Base-by-base conservation (phyloP, 805 yeast species). In the Huiozyma sinensis region DNA sequence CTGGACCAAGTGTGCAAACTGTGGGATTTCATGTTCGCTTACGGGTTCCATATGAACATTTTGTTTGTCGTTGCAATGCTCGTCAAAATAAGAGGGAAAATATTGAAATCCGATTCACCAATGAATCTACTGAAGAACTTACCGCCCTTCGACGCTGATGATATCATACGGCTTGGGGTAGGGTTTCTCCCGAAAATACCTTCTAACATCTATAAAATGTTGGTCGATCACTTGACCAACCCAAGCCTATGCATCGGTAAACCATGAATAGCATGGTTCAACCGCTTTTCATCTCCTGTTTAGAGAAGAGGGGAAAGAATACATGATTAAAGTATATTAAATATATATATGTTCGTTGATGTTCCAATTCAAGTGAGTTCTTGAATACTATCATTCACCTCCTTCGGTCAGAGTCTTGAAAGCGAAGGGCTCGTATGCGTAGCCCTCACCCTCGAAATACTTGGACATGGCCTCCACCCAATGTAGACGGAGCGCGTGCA, bases 401-500 rank as follows among this genome's bases (percentile, higher is more conserved):
- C 24, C 24, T 17, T 17, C 39, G 11, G 37, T 36, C 12, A 42
- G 11, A 32, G 40, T 12, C 7, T 65, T 61, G 49, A 90, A 88
- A 4, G 81, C 75, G 60, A 87, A 92, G n/a, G 98, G 97, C 51
- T 76, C 80, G 61, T 85, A 92, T 6, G 89, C 78, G 52, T 78
- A 72, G 48, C 99, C 99, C 64, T 90, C 97, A 63, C 99, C 99
- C 60, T 84, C 92, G 58, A 89, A 92, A 68, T 83, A 94, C 70
- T 92, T 92, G 49, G 96, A 87, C 99, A 92, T 92, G 28, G 96
- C 82, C 69, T 92, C 99, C 50, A 92, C 98, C 99, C 99, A 92
- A 64, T 92, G 98, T 60, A 92, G 75, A 72, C 99, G 85, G 60
- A 92, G 75, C n/a, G 97, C 83, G 67, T 92, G 99, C 60, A 92